Evolutionary conservation across 2,329 filamentous ascomycete genomes (phyloP).

Genomic region (Falciphora oryzae): DNA sequence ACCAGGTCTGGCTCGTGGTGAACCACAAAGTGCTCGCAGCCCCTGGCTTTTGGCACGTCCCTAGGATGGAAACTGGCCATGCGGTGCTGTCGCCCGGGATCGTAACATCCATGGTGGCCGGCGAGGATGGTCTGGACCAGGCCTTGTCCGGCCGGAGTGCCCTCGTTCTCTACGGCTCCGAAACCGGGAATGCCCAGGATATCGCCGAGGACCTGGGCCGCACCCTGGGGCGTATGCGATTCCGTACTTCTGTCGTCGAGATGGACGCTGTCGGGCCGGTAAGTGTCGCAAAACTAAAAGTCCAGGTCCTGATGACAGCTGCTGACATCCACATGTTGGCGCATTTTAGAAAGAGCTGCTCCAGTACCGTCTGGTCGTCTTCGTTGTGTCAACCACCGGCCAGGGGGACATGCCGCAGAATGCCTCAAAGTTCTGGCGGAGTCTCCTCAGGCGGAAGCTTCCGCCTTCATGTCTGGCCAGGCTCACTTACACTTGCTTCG

Average conservation of each 20-base stretch:
- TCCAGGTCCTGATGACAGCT: too few species aligned
- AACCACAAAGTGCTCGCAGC: not conserved
- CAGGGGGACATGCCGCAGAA: slow-evolving; percentile 92
- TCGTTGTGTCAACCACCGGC: slow-evolving; percentile 86
- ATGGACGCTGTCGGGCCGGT: slow-evolving; percentile 73
- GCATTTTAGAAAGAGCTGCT: slow-evolving; percentile 40
- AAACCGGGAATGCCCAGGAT: slow-evolving; percentile 92
- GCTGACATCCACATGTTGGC: slow-evolving; percentile 8
- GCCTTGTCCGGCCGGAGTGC: slow-evolving; percentile 30
- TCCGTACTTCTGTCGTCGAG: slow-evolving; percentile 68
- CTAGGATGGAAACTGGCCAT: not conserved
- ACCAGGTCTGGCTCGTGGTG: not conserved
- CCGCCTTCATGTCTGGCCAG: slow-evolving; percentile 61
- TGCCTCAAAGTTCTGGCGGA: slow-evolving; percentile 76
- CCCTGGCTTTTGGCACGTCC: not conserved
- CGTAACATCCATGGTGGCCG: not conserved
- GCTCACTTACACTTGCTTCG: slow-evolving; percentile 78
- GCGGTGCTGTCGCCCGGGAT: not conserved
- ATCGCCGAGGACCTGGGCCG: slow-evolving; percentile 78
- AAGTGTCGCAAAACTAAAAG: slow-evolving; percentile 29
- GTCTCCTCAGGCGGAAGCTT: slow-evolving; percentile 72
- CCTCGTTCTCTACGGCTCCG: slow-evolving; percentile 84
- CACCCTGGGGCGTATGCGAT: slow-evolving; percentile 70
- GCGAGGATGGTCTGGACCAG: not conserved
- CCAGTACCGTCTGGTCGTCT: slow-evolving; percentile 57